Conservation (phyloP, 208 protist genomes). For the Lotmaria passim region DNA sequence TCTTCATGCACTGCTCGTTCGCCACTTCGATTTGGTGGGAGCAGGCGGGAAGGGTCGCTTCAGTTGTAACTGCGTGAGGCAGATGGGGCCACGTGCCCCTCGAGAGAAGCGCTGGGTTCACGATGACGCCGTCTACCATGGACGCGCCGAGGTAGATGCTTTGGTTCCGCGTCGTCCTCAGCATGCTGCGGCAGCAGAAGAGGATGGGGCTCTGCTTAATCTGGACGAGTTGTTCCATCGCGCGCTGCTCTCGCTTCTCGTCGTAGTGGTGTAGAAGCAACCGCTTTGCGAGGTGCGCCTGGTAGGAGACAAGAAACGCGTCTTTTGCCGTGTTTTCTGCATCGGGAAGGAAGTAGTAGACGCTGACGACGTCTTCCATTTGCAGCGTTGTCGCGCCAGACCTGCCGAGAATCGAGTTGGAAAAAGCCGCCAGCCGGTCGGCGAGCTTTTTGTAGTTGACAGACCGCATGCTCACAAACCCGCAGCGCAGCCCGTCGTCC, state of each 20-base stretch:
- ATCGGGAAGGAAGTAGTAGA: constrained; percentile 62
- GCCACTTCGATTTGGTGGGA: constrained; percentile 14
- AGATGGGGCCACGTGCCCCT: constrained; percentile 36
- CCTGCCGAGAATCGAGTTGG: constrained; percentile 17
- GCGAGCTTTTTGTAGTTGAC: constrained; percentile 36
- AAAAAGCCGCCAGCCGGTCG: constrained; percentile 30
- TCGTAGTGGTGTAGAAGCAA: constrained; percentile 41
- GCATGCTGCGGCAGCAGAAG: constrained; percentile 56
- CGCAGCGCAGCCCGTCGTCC: constrained; percentile 41
- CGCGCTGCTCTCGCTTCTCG: constrained; percentile 28
- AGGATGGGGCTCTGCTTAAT: constrained; percentile 53
- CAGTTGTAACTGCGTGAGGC: constrained; percentile 4
- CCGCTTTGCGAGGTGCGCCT: constrained; percentile 39
- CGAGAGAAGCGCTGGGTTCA: constrained; percentile 27
- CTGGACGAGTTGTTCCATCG: constrained; percentile 40
- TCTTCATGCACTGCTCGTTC: constrained; percentile 13
- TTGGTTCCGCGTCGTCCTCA: constrained; percentile 27
- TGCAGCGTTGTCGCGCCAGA: constrained; percentile 18
- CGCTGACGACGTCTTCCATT: constrained; percentile 50
- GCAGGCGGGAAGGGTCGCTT: constrained; percentile 3
- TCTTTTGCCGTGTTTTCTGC: constrained; percentile 41
- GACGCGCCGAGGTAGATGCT: constrained; percentile 32
- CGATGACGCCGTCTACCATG: constrained; percentile 4
- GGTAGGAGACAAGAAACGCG: constrained; percentile 40
- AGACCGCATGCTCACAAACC: constrained; percentile 22